Conservation (phyloP, 768 basidiomycete species). For the Suillus weaverae region DNA sequence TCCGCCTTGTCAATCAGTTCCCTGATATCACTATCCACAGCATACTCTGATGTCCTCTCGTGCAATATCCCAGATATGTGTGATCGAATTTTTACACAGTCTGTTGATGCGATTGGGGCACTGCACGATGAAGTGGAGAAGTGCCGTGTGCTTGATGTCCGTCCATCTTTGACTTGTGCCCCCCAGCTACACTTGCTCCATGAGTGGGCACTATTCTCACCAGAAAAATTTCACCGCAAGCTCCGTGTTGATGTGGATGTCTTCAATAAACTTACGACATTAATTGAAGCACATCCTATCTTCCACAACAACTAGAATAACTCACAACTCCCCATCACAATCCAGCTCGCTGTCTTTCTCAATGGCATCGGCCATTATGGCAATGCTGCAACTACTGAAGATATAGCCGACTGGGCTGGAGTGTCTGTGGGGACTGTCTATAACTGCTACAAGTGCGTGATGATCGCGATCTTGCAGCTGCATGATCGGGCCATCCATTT, state of each 20-base stretch:
- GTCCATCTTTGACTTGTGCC: neutral
- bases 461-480: constrained; percentile 9
- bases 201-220: neutral
- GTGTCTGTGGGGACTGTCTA: constrained; percentile 10
- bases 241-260: constrained; percentile 27
- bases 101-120: neutral
- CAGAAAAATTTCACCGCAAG: constrained; percentile 10
- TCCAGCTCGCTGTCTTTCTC: constrained; percentile 7
- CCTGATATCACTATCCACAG: neutral
- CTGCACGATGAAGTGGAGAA: neutral
- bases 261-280: constrained; percentile 20
- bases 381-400: constrained; percentile 1
- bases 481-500: constrained; percentile 6
- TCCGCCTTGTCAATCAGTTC: neutral
- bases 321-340: neutral
- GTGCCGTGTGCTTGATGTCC: neutral
- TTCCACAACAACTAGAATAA: constrained; percentile 23
- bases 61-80: neutral
- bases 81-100: neutral
- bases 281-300: constrained; percentile 23
- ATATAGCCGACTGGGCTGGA: constrained; percentile 8
- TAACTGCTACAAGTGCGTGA: constrained; percentile 9
- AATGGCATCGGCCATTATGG: constrained; percentile 8
- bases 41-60: neutral
- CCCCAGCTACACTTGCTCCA: constrained; percentile 8